Evolutionary conservation across 192 early-diverging fungal species (phyloP), one percentile per base, ranked within the genome.

Genomic region (Piromyces finnis): DNA sequence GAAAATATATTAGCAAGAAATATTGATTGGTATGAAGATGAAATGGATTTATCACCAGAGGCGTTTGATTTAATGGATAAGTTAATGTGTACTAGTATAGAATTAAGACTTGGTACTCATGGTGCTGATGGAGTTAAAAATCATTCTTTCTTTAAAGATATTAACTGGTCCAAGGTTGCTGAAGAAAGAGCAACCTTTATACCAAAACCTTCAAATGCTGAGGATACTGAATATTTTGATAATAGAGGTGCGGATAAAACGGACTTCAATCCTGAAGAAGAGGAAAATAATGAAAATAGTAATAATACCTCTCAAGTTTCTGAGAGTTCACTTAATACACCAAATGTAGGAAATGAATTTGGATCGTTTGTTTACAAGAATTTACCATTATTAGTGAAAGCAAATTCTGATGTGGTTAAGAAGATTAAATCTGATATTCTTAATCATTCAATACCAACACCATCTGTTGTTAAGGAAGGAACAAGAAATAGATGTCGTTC

Each of bases 181-280:
- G 86, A 83, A 0, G 84, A 88, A 77, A 85, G 86, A n/a, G 93
- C 96, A 3, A 87, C 89, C 3, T 99, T 99, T 86, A 88, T 92
- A 29, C 97, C 97, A 0, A 90, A 93, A 41, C 84, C 91, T 9
- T 91, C 89, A 27, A 86, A 88, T 80, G 84, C 87, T 1, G 95
- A 95, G 78, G 96, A 98, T 81, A 98, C 96, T 0, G 90, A 93
- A 30, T 98, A 98, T 82, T 99, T 99, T 91, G 96, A 98, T 84
- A 83, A 91, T 26, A 88, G 97, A 15, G 97, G 97, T 7, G 94
- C 85, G 11, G 86, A 87, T 29, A 78, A 29, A 51, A 82, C 78
- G 1, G 77, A 32, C 22, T 35, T 78, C 26, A 39, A 82, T 29
- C 80, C 28, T 78, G 79, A 78, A n/a, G 78, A 32, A 84, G 18